Conservation (phyloP, 1,284 basidiomycete genomes). For the Ceratobasidium sp. region DNA sequence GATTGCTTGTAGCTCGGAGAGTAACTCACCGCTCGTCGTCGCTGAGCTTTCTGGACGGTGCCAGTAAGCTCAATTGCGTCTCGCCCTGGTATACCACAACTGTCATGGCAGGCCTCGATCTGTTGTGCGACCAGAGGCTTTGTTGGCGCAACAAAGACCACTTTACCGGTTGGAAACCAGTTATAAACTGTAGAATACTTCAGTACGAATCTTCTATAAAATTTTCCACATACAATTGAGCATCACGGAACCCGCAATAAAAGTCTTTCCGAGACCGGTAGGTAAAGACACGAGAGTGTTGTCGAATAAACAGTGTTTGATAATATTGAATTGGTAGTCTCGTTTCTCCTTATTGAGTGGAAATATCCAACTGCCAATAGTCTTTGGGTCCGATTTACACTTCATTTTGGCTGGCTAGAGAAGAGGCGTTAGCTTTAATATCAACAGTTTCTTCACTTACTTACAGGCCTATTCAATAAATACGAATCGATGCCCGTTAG, state of each 20-base stretch:
- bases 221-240: conserved; percentile 78
- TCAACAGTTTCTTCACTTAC: not conserved
- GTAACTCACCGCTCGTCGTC: conserved; percentile 73
- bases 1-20: not conserved
- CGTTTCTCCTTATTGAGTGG: conserved; percentile 91
- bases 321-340: conserved; percentile 97
- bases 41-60: conserved; percentile 61
- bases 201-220: conserved; percentile 44
- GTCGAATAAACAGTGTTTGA: conserved; percentile 87
- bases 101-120: conserved; percentile 91
- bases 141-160: conserved; percentile 96
- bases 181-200: conserved; percentile 75
- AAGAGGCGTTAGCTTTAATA: not conserved
- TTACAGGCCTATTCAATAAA: conserved; percentile 29
- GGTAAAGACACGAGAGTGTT: conserved; percentile 96
- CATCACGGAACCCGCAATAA: conserved; percentile 98
- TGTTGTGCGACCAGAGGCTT: conserved; percentile 97
- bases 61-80: conserved; percentile 93
- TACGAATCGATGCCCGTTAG: not conserved
- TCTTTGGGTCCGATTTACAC: conserved; percentile 78
- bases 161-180: conserved; percentile 94
- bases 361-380: conserved; percentile 91
- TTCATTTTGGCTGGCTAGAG: conserved; percentile 82
- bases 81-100: conserved; percentile 92
- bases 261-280: conserved; percentile 98